Evolutionary conservation across 208 protist species (phyloP).

Genomic region (Trichomonas tenax): DNA sequence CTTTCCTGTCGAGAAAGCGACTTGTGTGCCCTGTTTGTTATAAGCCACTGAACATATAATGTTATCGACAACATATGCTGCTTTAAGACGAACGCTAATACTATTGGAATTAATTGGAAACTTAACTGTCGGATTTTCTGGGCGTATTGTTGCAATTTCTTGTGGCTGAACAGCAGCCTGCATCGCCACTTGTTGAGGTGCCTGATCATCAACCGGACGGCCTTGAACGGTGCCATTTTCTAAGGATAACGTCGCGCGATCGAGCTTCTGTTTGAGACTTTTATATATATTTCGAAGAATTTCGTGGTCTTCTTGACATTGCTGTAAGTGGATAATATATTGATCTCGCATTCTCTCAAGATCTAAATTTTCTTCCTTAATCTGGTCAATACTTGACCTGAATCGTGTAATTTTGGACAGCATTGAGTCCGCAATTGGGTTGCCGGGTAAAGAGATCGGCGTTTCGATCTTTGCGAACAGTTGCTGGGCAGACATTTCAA

Average conservation of each 20-base stretch:
- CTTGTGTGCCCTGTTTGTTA: neutral
- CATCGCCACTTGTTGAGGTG: neutral
- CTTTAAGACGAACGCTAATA: neutral
- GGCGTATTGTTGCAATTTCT: neutral
- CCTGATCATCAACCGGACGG: neutral
- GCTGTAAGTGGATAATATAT: neutral
- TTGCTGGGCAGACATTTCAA: neutral
- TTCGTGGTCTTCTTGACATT: neutral
- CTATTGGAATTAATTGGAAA: neutral
- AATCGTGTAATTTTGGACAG: neutral
- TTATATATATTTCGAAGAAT: slow-evolving; percentile 12
- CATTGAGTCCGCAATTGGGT: neutral
- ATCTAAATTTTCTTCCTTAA: neutral
- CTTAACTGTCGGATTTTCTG: neutral
- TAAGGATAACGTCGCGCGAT: neutral
- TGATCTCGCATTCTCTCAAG: slow-evolving; percentile 1
- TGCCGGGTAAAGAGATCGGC: neutral
- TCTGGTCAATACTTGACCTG: neutral
- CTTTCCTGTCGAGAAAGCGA: neutral
- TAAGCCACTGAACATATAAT: neutral
- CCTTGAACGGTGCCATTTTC: neutral
- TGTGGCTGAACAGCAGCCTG: neutral
- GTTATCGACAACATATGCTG: no score
- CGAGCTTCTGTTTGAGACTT: neutral
- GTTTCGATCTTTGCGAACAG: neutral